Conservation (phyloP, 2,329 filamentous ascomycete genomes). For the Phyllosticta capitalensis region DNA sequence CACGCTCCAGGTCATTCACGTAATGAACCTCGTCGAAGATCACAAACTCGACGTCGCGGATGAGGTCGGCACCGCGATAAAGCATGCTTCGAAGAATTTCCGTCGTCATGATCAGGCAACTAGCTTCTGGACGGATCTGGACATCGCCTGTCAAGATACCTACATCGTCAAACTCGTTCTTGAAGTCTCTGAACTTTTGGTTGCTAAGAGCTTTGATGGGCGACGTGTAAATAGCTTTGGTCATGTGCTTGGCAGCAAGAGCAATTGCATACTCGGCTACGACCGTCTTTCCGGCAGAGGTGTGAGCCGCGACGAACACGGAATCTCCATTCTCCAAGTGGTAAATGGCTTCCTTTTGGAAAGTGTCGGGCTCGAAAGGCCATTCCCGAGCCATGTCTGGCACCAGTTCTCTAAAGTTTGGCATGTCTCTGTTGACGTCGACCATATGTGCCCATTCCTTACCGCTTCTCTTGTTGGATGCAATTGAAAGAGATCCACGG, state of each 20-base stretch:
- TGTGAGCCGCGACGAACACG: constrained; percentile 95
- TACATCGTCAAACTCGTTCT: constrained; percentile 83
- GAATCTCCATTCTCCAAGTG: constrained; percentile 94
- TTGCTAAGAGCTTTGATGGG: constrained; percentile 98
- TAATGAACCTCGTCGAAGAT: constrained; percentile 99
- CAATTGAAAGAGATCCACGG: constrained; percentile 62
- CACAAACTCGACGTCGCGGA: constrained; percentile 95
- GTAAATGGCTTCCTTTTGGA: constrained; percentile 97
- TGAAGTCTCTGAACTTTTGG: constrained; percentile 96
- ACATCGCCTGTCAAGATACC: constrained; percentile 96
- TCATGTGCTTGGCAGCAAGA: constrained; percentile 96
- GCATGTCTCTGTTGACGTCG: constrained; percentile 82
- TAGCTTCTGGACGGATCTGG: constrained; percentile 94
- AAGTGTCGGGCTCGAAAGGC: constrained; percentile 95
- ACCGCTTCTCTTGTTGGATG: constrained; percentile 62
- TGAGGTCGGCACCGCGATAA: constrained; percentile 89
- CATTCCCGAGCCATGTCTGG: constrained; percentile 94
- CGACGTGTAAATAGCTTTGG: constrained; percentile 97
- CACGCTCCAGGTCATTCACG: constrained; percentile 89
- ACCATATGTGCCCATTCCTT: constrained; percentile 98
- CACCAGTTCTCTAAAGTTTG: constrained; percentile 89
- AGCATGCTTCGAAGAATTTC: constrained; percentile 98
- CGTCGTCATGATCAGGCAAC: constrained; percentile 98
- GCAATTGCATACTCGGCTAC: constrained; percentile 98
- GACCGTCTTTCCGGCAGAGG: constrained; percentile 94